Evolutionary conservation across 345 rosid species (phyloP).

Genomic region (Citrus unshiu): DNA sequence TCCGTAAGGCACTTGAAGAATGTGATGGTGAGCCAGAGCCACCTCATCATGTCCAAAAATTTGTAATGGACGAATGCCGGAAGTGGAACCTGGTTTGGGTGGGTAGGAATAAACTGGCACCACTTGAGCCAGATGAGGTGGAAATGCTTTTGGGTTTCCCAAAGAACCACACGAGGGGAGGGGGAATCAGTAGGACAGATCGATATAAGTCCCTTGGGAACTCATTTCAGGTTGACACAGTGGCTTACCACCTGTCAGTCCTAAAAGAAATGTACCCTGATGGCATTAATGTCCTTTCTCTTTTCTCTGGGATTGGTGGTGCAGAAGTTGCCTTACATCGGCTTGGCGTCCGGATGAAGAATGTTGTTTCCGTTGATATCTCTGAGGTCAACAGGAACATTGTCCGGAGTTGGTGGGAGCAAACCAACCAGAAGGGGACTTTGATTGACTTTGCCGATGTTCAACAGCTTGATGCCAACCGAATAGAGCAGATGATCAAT

Average conservation of each 20-base stretch:
- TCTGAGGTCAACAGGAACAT: constrained; percentile 60
- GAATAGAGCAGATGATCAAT: constrained; percentile 45
- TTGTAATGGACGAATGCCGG: constrained; percentile 60
- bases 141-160: constrained; percentile 93
- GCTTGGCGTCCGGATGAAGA: constrained; percentile 62
- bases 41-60: constrained; percentile 41
- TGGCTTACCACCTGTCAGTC: constrained; percentile 81
- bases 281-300: constrained; percentile 73
- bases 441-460: constrained; percentile 54
- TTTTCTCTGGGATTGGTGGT: constrained; percentile 94
- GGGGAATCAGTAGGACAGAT: constrained; percentile 83
- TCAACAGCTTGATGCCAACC: constrained; percentile 37
- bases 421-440: constrained; percentile 78
- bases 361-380: constrained; percentile 73
- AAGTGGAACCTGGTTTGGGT: constrained; percentile 98
- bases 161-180: constrained; percentile 87
- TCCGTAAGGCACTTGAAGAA: constrained; percentile 55
- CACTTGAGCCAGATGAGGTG: constrained; percentile 86
- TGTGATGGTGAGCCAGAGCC: constrained; percentile 67
- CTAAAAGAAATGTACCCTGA: constrained; percentile 55
- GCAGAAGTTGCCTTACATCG: constrained; percentile 88
- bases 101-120: constrained; percentile 80
- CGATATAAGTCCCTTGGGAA: constrained; percentile 88
- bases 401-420: constrained; percentile 77
- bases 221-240: constrained; percentile 96